Evolutionary conservation across 495 filamentous ascomycete species (phyloP).

Genomic region (Lophium mytilinum): DNA sequence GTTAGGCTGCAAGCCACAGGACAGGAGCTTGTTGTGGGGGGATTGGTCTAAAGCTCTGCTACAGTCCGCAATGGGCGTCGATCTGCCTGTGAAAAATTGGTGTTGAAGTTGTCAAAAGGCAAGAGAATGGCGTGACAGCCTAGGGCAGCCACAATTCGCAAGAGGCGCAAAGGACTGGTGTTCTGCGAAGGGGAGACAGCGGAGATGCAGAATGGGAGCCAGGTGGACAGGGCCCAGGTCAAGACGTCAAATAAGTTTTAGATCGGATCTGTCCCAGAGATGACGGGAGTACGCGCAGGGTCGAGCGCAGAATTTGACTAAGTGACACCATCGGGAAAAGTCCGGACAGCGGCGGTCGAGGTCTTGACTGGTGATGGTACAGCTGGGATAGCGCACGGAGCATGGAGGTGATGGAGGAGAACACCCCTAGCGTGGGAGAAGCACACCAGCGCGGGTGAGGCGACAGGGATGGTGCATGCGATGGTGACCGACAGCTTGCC

Average conservation of each 20-base stretch:
- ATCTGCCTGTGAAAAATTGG: not conserved
- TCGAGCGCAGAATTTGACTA: no score
- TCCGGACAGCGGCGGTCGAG: no score
- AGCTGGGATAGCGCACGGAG: no score
- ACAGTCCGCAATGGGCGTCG: not conserved
- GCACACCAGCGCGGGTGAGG: constrained; percentile 13
- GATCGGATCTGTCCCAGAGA: no score
- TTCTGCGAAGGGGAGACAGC: not conserved
- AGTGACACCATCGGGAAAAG: no score
- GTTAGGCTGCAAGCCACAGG: not conserved
- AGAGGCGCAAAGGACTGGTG: not conserved
- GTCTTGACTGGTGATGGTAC: no score
- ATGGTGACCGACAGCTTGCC: no score
- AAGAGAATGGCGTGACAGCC: constrained; percentile 1
- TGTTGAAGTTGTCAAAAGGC: constrained; percentile 1
- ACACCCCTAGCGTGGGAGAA: not conserved
- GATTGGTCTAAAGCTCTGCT: not conserved
- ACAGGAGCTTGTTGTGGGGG: not conserved
- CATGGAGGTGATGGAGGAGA: not conserved
- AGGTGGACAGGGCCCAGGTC: not conserved
- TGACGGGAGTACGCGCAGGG: no score
- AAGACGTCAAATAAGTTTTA: no score
- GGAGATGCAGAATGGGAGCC: not conserved
- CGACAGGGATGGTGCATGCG: constrained; percentile 16
- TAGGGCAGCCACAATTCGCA: not conserved